Conservation (phyloP, 163 green algal genomes). For the Prototheca cutis region DNA sequence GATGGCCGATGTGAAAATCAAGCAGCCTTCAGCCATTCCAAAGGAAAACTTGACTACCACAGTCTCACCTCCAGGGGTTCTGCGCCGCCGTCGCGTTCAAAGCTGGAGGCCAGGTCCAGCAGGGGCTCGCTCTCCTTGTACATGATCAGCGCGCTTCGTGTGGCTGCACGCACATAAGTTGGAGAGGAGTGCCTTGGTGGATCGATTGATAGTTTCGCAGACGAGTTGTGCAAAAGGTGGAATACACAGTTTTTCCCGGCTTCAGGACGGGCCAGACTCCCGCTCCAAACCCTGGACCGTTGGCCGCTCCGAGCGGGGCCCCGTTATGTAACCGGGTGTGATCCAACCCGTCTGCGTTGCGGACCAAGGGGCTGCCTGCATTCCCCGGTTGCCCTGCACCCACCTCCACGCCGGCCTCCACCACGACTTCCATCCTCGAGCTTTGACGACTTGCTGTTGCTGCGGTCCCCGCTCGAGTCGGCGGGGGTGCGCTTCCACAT, state of each 20-base stretch:
- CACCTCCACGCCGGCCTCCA: background rate
- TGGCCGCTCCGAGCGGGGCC: no score
- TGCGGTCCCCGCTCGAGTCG: background rate
- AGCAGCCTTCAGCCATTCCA: no score
- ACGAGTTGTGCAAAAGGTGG: background rate
- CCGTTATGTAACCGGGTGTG: background rate
- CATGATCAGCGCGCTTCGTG: slow-evolving; percentile 21
- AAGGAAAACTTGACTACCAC: background rate
- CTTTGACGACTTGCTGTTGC: background rate
- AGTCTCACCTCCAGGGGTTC: slow-evolving; percentile 17
- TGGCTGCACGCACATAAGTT: slow-evolving; percentile 5
- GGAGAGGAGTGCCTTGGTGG: background rate
- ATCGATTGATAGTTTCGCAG: background rate
- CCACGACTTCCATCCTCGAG: background rate
- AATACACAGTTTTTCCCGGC: background rate
- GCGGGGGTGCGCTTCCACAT: background rate
- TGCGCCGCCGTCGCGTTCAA: slow-evolving; percentile 3
- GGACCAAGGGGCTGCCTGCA: no score
- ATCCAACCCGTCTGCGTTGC: no score
- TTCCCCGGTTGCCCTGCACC: background rate
- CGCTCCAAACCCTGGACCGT: no score
- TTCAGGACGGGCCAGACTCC: no score
- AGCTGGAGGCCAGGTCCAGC: slow-evolving; percentile 25
- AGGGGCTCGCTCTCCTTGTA: slow-evolving; percentile 44
- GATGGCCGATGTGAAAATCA: background rate